Evolutionary conservation across 2,329 filamentous ascomycete genomes (phyloP).

Genomic region (Geosmithia morbida): DNA sequence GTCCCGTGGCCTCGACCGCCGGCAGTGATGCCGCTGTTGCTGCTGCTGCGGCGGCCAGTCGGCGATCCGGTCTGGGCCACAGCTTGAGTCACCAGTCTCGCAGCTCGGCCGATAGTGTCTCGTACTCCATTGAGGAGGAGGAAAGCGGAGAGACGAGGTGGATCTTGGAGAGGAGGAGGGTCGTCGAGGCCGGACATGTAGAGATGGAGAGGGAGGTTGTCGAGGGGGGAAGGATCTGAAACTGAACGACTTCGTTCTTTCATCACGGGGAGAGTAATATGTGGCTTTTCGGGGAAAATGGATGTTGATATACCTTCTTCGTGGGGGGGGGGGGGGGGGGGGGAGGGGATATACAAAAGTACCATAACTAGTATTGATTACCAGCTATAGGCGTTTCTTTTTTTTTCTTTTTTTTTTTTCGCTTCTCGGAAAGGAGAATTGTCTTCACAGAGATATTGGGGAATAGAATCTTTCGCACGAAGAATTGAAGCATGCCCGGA

Average conservation of each 20-base stretch:
- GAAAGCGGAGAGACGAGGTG: constrained; percentile 44
- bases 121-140: constrained; percentile 54
- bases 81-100: constrained; percentile 23
- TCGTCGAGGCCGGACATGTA: constrained; percentile 48
- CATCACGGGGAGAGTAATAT: not conserved
- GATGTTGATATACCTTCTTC: not conserved
- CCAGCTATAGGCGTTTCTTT: not conserved
- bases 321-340: no score
- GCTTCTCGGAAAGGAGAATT: not conserved
- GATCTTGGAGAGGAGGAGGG: constrained; percentile 55
- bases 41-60: constrained; percentile 6
- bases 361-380: not conserved
- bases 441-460: not conserved
- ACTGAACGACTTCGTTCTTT: not conserved
- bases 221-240: constrained; percentile 35
- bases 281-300: not conserved
- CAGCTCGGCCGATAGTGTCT: constrained; percentile 52
- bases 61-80: not conserved
- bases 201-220: constrained; percentile 52
- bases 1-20: not conserved
- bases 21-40: not conserved
- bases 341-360: not conserved
- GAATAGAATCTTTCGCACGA: not conserved
- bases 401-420: not conserved
- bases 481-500: no score